Evolutionary conservation across 78 protist genomes (phyloP).

Genomic region (Dictyostelium brefeldianum): DNA sequence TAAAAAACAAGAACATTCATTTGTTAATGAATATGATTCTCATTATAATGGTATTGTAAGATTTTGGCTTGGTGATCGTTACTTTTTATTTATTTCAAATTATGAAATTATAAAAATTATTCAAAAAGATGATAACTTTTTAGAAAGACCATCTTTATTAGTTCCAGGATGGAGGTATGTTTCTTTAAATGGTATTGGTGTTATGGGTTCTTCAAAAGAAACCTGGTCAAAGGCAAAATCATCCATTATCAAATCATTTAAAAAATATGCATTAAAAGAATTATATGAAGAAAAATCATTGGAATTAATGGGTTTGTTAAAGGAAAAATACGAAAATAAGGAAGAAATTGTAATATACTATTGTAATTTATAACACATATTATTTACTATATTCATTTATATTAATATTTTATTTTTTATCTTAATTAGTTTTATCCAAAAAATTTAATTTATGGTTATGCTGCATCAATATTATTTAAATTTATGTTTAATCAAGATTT

Average conservation of each 20-base stretch:
- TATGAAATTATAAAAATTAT: background rate
- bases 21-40: background rate
- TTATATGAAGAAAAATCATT: background rate
- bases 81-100: background rate
- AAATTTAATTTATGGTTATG: background rate
- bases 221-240: background rate
- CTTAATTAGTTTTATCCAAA: background rate
- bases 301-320: background rate
- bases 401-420: no score
- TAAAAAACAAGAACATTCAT: background rate
- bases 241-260: background rate
- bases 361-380: no score
- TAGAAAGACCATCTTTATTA: background rate
- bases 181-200: background rate
- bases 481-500: constrained; percentile 27
- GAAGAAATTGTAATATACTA: no score
- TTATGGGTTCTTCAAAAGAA: background rate
- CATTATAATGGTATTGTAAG: background rate
- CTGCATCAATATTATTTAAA: constrained; percentile 15
- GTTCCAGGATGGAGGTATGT: background rate
- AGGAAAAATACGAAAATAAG: no score
- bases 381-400: no score
- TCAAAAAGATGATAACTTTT: background rate
- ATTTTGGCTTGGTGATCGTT: background rate
- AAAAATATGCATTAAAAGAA: background rate